These are phyloP conservation scores for Venturia effusa DNA, from an alignment of 2,329 filamentous ascomycete genomes.

Conservation along the genomic window DNA sequence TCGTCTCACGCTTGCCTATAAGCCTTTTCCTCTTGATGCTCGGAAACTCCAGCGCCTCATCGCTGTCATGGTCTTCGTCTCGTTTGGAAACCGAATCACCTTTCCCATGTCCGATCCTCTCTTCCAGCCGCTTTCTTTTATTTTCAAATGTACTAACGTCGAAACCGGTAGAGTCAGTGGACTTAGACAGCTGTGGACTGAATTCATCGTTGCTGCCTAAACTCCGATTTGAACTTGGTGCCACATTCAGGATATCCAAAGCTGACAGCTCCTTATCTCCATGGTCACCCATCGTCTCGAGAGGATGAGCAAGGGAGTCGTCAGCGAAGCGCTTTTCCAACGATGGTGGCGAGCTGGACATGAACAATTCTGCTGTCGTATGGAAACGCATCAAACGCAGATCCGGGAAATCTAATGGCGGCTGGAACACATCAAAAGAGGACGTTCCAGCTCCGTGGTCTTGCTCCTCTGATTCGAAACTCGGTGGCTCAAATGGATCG, in stretches of 20 bases:
- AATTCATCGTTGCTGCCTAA: not conserved
- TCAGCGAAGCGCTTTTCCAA: too few relatives aligned
- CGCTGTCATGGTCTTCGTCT: not conserved
- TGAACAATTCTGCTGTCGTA: too few relatives aligned
- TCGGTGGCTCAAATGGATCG: not conserved
- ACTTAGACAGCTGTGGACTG: not conserved
- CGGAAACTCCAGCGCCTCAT: not conserved
- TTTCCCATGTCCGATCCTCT: not conserved
- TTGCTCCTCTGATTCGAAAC: not conserved
- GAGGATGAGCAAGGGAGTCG: too few relatives aligned
- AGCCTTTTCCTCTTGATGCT: not conserved
- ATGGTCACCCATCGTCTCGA: too few relatives aligned
- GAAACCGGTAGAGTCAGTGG: not conserved
- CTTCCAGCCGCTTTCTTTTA: not conserved
- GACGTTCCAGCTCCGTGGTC: not conserved
- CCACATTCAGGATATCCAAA: not conserved
- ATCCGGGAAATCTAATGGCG: not conserved
- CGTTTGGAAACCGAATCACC: not conserved
- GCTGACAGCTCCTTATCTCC: not conserved
- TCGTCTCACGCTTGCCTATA: not conserved
- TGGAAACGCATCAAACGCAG: not conserved
- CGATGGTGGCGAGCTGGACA: too few relatives aligned
- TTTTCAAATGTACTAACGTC: not conserved
- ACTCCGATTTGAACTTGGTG: not conserved
- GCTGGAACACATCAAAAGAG: not conserved